Base-by-base conservation (phyloP, 768 basidiomycete species). In the Trametes meyenii region DNA sequence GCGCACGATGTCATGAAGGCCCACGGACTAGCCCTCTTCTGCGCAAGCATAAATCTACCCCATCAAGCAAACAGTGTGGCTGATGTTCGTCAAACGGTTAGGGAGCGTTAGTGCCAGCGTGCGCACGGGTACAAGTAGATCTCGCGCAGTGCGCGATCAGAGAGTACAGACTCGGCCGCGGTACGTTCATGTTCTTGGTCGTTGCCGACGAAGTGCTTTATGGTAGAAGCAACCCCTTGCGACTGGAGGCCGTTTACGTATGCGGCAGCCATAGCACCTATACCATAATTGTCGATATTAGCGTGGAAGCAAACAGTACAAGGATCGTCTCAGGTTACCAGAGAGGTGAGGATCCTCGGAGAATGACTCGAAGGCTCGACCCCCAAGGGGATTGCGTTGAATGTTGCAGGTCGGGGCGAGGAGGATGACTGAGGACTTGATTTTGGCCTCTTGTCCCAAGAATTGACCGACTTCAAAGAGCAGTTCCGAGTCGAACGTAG, bases 341-440 rank as follows among this genome's bases (percentile, higher is more conserved):
- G 85, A 88, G 11, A 88, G 74, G 68, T 84, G 79, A 29, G 87
- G 87, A 70, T 89, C 88, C 68, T 89, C 87, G 2, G 85, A 86
- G 72, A 88, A 89, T 1, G 85, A 87, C 71, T 90, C 89, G 67
- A 90, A 91, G 1, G 82, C 77, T 39, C 85, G 75, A 6, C 85
- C 85, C 16, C 84, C 85, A 3, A 86, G 73, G 16, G 84, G 85
- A 8, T 81, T 81, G 39, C 89, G 81, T 69, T 86, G 87, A 42
- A 89, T 90, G 70, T 90, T 91, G 74, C 87, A 87, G 0, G 89
- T 91, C 10, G 88, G 89, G 2, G 86, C 88, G 29, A 90, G 79
- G 14, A 90, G 75, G 38, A 88, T 76, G 39, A 84, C 81, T 1
- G 84, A 82, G 4, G 85, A 84, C 68, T 87, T 87, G 65, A 80